phyloP scores from a whole-genome alignment of 2,329 filamentous ascomycete species.

The Cladophialophora exuberans region DNA sequence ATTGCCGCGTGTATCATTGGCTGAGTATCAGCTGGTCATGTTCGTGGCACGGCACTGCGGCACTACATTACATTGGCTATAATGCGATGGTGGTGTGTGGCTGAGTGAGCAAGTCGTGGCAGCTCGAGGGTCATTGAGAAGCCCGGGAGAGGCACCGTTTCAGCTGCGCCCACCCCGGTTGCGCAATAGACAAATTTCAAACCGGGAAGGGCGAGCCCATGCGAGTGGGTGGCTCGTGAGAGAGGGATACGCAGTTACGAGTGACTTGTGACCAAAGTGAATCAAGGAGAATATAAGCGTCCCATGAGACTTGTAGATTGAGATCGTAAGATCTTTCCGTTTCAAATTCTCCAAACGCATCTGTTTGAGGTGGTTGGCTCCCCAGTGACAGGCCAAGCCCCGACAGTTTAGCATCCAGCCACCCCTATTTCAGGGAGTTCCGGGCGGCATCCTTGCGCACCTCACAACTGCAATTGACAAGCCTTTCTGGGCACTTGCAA shows the following conservation, averaged over 20 bases:
- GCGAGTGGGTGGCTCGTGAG: background rate
- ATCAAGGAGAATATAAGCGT: too few species aligned
- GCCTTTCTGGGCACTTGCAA: background rate
- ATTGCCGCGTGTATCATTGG: background rate
- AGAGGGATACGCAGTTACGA: background rate
- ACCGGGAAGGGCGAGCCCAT: background rate
- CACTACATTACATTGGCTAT: too few species aligned
- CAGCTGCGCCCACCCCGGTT: constrained; percentile 15
- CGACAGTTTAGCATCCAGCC: background rate
- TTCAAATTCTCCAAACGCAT: background rate
- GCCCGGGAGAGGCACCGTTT: background rate
- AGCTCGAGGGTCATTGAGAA: background rate
- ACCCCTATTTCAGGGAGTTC: background rate
- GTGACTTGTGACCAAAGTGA: too few species aligned
- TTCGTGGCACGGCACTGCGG: too few species aligned
- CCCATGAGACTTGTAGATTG: too few species aligned
- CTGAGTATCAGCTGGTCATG: constrained; percentile 5
- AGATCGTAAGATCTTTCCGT: too few species aligned
- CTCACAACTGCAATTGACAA: background rate
- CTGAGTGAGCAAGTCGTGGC: background rate
- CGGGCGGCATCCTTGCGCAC: background rate
- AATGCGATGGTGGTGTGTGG: background rate
- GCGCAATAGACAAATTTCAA: constrained; percentile 9
- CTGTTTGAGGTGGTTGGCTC: too few species aligned
- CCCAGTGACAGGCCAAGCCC: background rate